These are phyloP conservation scores for Ophiostoma perfectum DNA, from an alignment of 2,329 filamentous ascomycete genomes.

Conservation along the genomic window DNA sequence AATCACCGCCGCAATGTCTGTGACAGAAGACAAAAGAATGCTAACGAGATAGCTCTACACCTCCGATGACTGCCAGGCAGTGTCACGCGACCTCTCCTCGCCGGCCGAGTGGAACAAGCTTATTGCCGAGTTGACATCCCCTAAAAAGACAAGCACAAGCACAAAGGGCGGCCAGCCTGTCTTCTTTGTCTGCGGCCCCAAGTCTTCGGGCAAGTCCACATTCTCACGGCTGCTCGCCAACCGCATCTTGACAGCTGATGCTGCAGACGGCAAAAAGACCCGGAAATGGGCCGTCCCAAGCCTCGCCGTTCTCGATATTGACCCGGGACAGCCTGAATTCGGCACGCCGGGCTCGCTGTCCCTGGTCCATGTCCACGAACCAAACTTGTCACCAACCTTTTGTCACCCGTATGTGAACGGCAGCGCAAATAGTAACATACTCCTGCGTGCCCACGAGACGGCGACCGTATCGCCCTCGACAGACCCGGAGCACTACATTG, in stretches of 20 bases:
- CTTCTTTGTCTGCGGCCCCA: conserved; percentile 62
- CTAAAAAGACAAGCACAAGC: conserved; percentile 27
- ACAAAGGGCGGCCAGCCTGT: conserved; percentile 32
- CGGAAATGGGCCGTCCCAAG: conserved; percentile 30
- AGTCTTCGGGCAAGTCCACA: conserved; percentile 71
- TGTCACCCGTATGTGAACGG: conserved; percentile 46
- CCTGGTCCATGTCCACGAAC: conserved; percentile 54
- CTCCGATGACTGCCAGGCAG: conserved; percentile 37
- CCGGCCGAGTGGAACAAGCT: conserved; percentile 58
- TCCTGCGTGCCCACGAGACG: conserved; percentile 60
- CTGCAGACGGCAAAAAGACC: not conserved
- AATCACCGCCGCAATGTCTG: too few relatives aligned
- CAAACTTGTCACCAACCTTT: conserved; percentile 63
- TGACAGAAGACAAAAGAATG: not conserved
- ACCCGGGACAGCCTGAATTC: conserved; percentile 73
- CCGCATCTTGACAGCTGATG: conserved; percentile 52
- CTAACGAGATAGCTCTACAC: conserved; percentile 45
- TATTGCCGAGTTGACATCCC: conserved; percentile 41
- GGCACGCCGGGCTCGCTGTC: conserved; percentile 64
- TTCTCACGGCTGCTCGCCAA: conserved; percentile 64
- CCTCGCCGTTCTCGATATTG: conserved; percentile 64
- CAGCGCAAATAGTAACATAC: conserved; percentile 25
- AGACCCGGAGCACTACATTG: conserved; percentile 61
- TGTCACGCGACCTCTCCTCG: conserved; percentile 50
- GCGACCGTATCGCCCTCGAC: conserved; percentile 60